Conservation (phyloP, 2,329 filamentous ascomycete species). For the Bipolaris cookei region DNA sequence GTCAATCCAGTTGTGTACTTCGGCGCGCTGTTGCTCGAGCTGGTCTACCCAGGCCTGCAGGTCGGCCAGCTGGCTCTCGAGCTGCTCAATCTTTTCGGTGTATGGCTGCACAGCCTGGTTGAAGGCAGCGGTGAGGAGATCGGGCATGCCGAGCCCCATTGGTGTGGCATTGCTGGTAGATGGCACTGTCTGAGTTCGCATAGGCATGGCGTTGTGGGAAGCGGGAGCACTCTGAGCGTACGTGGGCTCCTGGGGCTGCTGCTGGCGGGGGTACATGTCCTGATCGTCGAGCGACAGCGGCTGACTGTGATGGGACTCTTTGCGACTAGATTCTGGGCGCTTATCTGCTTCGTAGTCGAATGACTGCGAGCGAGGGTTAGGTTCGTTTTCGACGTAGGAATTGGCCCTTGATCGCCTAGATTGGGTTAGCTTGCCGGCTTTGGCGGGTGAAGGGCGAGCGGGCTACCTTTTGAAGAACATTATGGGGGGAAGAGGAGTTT, state of each 20-base stretch:
- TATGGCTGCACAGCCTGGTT: conserved; percentile 60
- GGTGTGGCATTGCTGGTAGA: conserved; percentile 25
- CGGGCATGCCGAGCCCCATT: conserved; percentile 55
- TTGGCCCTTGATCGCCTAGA: conserved; percentile 53
- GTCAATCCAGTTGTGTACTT: conserved; percentile 63
- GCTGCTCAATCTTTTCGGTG: conserved; percentile 59
- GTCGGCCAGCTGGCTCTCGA: conserved; percentile 60
- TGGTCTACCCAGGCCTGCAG: conserved; percentile 58
- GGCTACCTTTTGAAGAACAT: conserved; percentile 55
- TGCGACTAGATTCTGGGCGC: conserved; percentile 50
- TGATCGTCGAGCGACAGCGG: conserved; percentile 38
- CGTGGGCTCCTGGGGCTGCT: conserved; percentile 49
- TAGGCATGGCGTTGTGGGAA: conserved; percentile 32
- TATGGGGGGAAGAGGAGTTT: conserved; percentile 36
- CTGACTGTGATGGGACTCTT: conserved; percentile 43
- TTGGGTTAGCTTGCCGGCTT: conserved; percentile 6
- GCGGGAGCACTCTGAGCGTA: conserved; percentile 30
- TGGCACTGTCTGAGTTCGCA: conserved; percentile 34
- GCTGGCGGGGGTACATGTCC: conserved; percentile 55
- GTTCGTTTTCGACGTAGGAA: conserved; percentile 57
- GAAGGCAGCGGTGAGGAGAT: conserved; percentile 60
- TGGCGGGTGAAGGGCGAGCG: neutral
- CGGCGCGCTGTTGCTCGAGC: conserved; percentile 58
- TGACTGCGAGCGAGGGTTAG: conserved; percentile 49
- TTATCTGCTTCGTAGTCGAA: conserved; percentile 51